Evolutionary conservation across 306 rosid genomes (phyloP).

Genomic region (Cicer arietinum): DNA sequence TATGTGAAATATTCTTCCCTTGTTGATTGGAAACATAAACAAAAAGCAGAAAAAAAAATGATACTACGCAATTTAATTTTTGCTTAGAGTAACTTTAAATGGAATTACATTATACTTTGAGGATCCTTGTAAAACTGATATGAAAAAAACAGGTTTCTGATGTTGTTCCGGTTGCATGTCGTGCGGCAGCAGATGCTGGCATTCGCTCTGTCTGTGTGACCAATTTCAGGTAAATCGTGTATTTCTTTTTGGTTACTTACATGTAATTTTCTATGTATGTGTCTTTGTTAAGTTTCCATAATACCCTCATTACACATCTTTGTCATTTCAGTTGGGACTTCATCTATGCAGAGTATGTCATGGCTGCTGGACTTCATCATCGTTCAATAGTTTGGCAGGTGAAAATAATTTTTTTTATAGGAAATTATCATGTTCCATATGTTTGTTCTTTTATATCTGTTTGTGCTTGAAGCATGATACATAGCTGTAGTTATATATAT

Average conservation of each 20-base stretch:
- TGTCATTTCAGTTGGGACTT: conserved; percentile 92
- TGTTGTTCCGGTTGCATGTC: conserved; percentile 97
- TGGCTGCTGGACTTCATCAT: conserved; percentile 93
- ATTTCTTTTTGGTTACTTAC: conserved; percentile 6
- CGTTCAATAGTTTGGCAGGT: conserved; percentile 99
- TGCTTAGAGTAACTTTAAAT: conserved; percentile 20
- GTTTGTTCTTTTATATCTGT: background rate
- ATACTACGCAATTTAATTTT: conserved; percentile 19
- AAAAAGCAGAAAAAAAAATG: conserved; percentile 2
- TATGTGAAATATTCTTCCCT: conserved; percentile 47
- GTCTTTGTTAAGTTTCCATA: conserved; percentile 1
- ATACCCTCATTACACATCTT: conserved; percentile 33
- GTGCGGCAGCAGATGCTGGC: conserved; percentile 98
- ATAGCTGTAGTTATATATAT: too few species aligned
- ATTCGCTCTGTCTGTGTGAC: conserved; percentile 97
- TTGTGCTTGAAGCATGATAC: too few species aligned
- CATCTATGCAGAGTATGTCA: conserved; percentile 94
- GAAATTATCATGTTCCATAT: conserved; percentile 14
- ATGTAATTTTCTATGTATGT: background rate
- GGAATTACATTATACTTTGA: conserved; percentile 7
- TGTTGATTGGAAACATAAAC: conserved; percentile 12
- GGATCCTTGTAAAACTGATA: conserved; percentile 39
- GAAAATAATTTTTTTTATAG: conserved; percentile 35
- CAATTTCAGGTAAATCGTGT: conserved; percentile 73
- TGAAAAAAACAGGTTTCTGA: conserved; percentile 74